Evolutionary conservation across 176 grass and related monocot species (phyloP).

Genomic region (Cenchrus purpureus): DNA sequence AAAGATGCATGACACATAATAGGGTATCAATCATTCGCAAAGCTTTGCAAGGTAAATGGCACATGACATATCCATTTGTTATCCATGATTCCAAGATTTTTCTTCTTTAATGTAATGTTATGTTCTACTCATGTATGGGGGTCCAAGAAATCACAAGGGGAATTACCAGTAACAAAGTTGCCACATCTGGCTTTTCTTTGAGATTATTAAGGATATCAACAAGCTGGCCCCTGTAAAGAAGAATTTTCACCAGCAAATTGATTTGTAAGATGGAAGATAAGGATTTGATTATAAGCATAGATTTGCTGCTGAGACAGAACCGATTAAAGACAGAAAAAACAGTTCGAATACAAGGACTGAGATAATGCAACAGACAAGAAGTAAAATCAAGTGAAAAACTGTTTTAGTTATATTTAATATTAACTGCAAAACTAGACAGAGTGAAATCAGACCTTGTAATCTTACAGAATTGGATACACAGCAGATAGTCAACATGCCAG

Average conservation of each 20-base stretch:
- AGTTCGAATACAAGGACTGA: slow-evolving; percentile 16
- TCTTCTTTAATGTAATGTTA: too few relatives aligned
- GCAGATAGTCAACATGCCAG: slow-evolving; percentile 97
- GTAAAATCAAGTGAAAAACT: slow-evolving; percentile 34
- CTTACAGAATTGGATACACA: slow-evolving; percentile 99
- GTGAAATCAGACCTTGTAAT: slow-evolving; percentile 79
- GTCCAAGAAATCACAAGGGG: slow-evolving; percentile 35
- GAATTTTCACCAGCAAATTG: slow-evolving; percentile 30
- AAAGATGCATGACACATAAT: not conserved
- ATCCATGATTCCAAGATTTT: slow-evolving; percentile 20
- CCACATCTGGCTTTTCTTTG: slow-evolving; percentile 98
- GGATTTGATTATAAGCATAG: not conserved
- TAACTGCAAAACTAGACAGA: slow-evolving; percentile 29
- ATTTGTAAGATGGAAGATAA: not conserved
- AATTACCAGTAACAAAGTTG: slow-evolving; percentile 89
- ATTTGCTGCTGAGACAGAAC: not conserved
- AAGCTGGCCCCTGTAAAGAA: slow-evolving; percentile 80
- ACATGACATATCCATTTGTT: slow-evolving; percentile 33
- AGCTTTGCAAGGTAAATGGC: slow-evolving; percentile 28
- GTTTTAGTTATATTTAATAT: slow-evolving; percentile 37
- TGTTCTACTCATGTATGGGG: too few relatives aligned
- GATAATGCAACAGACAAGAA: slow-evolving; percentile 25
- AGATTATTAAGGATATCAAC: slow-evolving; percentile 95
- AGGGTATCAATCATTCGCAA: slow-evolving; percentile 11
- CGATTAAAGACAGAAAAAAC: not conserved